Base-by-base conservation (phyloP, 768 basidiomycete genomes). In the Pleurotus djamor region DNA sequence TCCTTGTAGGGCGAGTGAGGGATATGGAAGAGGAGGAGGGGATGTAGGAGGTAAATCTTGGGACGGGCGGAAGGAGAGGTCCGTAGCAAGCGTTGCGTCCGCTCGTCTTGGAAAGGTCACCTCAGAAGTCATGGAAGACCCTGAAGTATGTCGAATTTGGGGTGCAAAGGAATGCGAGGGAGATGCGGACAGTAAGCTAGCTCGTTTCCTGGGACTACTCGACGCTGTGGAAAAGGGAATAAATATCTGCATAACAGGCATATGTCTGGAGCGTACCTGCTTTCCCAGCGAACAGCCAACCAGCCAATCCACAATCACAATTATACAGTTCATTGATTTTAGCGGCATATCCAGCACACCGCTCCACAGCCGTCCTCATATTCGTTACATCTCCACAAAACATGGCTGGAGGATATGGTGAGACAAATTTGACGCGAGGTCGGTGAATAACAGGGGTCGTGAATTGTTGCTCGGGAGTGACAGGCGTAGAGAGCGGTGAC, bases 321-420 rank as follows among this genome's bases (percentile, higher is more conserved):
- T 79, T 75, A 57, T 84, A 84, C 16, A 96, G 70, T 68, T 94
- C 91, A 66, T 92, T 92, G 63, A 95, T 91, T 75, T 94, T 95
- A 64, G 78, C 74, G 28, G 89, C 88, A 65, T 95, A 96, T 38
- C 86, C 83, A 21, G 74, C 68, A 60, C 88, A 90, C 50, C 93
- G 81, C 65, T 94, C 93, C 4, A 83, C 60, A 2, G 88, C 65
- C 33, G 79, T 86, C 62, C 76, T 81, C 70, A 80, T 79, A 12
- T 72, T 67, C 34, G 78, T 65, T 3, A 95, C 78, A 66, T 96
- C 91, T 47, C 79, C 75, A 65, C 81, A 90, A 63, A 80, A 79
- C 85, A 95, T 83, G 10, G 90, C 88, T 47, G 85, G 74, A 2
- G 91, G 91, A 68, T 83, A 72, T 21, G 61, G 64, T 21, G 68